Conservation (phyloP, 768 basidiomycete genomes). For the Psilocybe cyanescens region DNA sequence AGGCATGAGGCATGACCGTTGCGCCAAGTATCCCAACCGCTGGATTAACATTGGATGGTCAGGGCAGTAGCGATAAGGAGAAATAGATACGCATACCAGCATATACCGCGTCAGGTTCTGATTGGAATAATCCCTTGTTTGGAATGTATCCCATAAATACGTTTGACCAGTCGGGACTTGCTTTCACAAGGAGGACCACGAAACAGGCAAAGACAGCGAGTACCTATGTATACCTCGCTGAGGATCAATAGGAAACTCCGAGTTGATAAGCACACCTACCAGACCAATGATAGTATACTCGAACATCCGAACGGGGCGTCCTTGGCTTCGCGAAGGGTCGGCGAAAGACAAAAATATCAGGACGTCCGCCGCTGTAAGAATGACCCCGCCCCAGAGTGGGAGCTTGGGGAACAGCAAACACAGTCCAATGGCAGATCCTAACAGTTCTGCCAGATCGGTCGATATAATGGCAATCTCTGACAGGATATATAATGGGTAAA, state of each 20-base stretch:
- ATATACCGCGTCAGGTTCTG: constrained; percentile 52
- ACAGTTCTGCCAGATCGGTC: constrained; percentile 73
- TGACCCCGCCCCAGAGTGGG: constrained; percentile 58
- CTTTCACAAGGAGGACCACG: constrained; percentile 63
- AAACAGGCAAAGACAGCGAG: constrained; percentile 70
- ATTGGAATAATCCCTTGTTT: constrained; percentile 51
- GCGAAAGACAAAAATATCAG: constrained; percentile 62
- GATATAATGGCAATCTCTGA: constrained; percentile 65
- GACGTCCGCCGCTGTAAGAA: constrained; percentile 63
- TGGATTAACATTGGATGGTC: constrained; percentile 20
- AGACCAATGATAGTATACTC: constrained; percentile 57
- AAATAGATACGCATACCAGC: constrained; percentile 41
- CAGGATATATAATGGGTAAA: constrained; percentile 60
- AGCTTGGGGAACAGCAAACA: constrained; percentile 62
- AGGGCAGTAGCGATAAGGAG: constrained; percentile 10
- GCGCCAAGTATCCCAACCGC: constrained; percentile 68
- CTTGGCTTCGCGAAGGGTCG: constrained; percentile 56
- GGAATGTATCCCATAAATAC: constrained; percentile 76
- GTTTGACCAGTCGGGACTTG: constrained; percentile 65
- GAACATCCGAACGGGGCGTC: constrained; percentile 60
- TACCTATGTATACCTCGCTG: constrained; percentile 40
- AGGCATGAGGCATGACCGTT: constrained; percentile 81
- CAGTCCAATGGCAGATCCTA: constrained; percentile 73
- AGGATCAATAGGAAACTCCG: constrained; percentile 3
- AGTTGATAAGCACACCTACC: constrained; percentile 41